Conservation (phyloP, 1,284 basidiomycete genomes). For the Ustilago bromivora region DNA sequence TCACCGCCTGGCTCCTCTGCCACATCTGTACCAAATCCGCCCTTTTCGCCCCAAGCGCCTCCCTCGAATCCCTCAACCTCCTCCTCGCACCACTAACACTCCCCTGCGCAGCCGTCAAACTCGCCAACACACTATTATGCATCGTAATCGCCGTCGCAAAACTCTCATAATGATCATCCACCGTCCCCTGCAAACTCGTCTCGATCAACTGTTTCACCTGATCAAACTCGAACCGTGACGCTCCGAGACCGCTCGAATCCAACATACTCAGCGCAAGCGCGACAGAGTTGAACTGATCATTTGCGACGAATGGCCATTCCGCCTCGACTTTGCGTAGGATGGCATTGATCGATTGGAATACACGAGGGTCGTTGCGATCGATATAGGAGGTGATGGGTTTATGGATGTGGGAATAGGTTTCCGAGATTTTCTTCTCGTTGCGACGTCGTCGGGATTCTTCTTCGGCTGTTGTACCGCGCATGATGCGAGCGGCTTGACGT, state of each 20-base stretch:
- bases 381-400: constrained; percentile 55
- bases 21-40: constrained; percentile 69
- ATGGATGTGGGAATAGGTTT: constrained; percentile 35
- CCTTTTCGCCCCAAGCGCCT: constrained; percentile 65
- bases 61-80: constrained; percentile 61
- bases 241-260: constrained; percentile 62
- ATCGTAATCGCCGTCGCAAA: constrained; percentile 69
- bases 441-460: constrained; percentile 54
- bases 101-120: constrained; percentile 57
- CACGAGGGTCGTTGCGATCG: constrained; percentile 48
- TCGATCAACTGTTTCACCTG: constrained; percentile 63
- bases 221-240: constrained; percentile 57
- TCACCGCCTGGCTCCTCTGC: constrained; percentile 65
- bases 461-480: constrained; percentile 64
- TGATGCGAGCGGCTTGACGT: constrained; percentile 62
- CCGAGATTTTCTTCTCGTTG: constrained; percentile 57
- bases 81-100: constrained; percentile 56
- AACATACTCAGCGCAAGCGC: constrained; percentile 63
- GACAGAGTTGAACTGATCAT: constrained; percentile 67
- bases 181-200: constrained; percentile 63
- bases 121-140: constrained; percentile 63
- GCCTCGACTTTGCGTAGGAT: constrained; percentile 67
- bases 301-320: constrained; percentile 66
- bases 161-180: constrained; percentile 68
- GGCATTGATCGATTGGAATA: constrained; percentile 63